Conservation (phyloP, 2,329 filamentous ascomycete genomes). For the Hypoxylon rubiginosum region DNA sequence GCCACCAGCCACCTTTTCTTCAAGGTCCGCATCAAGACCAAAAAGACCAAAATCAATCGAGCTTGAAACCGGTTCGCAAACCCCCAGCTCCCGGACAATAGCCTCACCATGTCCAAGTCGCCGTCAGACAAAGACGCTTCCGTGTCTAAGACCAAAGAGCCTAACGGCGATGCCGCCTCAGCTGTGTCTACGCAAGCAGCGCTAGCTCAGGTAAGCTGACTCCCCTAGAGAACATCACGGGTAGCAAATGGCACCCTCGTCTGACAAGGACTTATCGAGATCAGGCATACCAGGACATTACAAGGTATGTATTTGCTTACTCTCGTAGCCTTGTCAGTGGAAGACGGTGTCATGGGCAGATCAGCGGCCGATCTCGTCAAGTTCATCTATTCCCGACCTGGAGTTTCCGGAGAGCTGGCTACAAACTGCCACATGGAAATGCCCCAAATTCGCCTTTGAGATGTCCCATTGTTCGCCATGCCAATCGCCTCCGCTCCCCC, state of each 20-base stretch:
- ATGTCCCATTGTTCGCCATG: constrained; percentile 39
- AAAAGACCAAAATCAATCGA: not conserved
- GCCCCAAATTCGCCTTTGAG: constrained; percentile 32
- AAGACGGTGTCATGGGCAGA: constrained; percentile 20
- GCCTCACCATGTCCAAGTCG: constrained; percentile 44
- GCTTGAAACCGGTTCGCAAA: constrained; percentile 1
- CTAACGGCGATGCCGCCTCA: constrained; percentile 31
- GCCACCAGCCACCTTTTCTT: constrained; percentile 20
- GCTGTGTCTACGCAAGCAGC: constrained; percentile 41
- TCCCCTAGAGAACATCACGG: constrained; percentile 1
- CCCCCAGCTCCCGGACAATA: constrained; percentile 2
- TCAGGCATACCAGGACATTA: constrained; percentile 53
- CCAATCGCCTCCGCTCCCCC: constrained; percentile 36
- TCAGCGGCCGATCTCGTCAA: constrained; percentile 33
- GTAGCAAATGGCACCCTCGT: constrained; percentile 6
- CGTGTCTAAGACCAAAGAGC: constrained; percentile 27
- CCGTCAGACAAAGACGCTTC: constrained; percentile 31
- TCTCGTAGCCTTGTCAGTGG: constrained; percentile 10
- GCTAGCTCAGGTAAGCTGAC: constrained; percentile 46
- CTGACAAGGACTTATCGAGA: constrained; percentile 39
- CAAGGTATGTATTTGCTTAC: constrained; percentile 47
- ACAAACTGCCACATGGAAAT: constrained; percentile 40
- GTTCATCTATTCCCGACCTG: constrained; percentile 22
- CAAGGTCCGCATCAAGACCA: constrained; percentile 22
- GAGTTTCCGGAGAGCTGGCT: constrained; percentile 24